phyloP scores from a whole-genome alignment of 768 basidiomycete genomes.

The Mycena floridula region DNA sequence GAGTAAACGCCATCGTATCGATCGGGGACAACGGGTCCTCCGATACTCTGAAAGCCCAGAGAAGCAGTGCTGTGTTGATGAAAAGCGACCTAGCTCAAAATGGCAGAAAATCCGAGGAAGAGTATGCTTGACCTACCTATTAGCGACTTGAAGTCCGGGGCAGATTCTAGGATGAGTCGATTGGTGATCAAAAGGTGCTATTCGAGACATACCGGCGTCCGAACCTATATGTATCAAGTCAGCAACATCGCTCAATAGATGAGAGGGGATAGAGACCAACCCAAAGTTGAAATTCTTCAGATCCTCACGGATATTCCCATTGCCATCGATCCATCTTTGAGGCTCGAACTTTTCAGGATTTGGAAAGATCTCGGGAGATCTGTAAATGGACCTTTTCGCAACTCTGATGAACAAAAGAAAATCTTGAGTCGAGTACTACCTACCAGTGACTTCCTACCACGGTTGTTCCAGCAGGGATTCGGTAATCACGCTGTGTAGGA shows the following conservation, averaged over 20 bases:
- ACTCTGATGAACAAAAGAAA: background rate
- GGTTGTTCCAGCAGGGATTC: conserved; percentile 51
- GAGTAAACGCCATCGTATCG: conserved; percentile 54
- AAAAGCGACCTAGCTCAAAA: conserved; percentile 46
- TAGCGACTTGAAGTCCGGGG: conserved; percentile 58
- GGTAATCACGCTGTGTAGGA: conserved; percentile 32
- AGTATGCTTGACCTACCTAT: background rate
- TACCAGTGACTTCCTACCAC: conserved; percentile 60
- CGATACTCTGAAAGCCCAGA: conserved; percentile 60
- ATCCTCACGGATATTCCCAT: conserved; percentile 44
- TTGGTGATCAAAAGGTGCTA: conserved; percentile 11
- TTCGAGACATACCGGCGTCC: too few species aligned
- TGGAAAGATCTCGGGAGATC: conserved; percentile 52
- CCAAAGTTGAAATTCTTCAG: conserved; percentile 46
- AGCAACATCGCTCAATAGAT: too few species aligned
- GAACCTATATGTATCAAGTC: too few species aligned
- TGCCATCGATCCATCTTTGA: conserved; percentile 47
- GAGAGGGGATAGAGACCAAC: too few species aligned
- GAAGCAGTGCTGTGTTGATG: conserved; percentile 54
- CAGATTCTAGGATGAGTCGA: conserved; percentile 51
- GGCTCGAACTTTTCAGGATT: conserved; percentile 57
- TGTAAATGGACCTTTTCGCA: conserved; percentile 42
- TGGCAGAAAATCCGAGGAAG: background rate
- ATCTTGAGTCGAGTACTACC: conserved; percentile 2
- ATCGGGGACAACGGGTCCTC: conserved; percentile 49